Conservation (phyloP, 2,329 filamentous ascomycete species). For the Colletotrichum karsti region DNA sequence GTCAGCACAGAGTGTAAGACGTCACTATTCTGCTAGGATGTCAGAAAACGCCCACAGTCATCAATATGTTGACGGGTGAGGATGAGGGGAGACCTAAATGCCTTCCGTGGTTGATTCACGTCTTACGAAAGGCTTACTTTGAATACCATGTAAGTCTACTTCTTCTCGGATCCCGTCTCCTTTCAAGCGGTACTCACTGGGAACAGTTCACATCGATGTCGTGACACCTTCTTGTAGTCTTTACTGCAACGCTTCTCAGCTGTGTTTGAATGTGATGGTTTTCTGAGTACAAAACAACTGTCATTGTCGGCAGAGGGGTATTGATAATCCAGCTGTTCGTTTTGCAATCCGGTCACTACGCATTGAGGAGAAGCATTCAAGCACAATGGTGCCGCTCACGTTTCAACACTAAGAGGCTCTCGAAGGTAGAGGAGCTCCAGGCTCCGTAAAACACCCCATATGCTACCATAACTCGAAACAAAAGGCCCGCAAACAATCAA, state of each 20-base stretch:
- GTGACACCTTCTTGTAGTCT: neutral
- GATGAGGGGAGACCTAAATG: too few relatives aligned
- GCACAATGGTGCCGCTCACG: neutral
- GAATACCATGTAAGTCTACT: neutral
- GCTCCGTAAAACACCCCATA: neutral
- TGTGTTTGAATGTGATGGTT: neutral
- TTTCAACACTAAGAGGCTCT: neutral
- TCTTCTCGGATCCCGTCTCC: neutral
- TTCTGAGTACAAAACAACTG: neutral
- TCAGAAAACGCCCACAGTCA: rapidly evolving
- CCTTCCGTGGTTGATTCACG: neutral
- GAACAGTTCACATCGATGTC: neutral
- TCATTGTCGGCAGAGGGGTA: neutral
- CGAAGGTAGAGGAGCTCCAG: neutral
- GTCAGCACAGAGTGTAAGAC: neutral
- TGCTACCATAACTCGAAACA: neutral
- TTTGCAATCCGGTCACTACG: neutral
- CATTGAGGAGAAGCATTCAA: neutral
- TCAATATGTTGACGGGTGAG: neutral
- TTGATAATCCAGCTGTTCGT: neutral
- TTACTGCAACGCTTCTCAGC: neutral
- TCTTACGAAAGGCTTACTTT: neutral
- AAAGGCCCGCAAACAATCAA: neutral
- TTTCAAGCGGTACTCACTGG: neutral
- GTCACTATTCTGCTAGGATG: neutral